Evolutionary conservation across 169 alveolate genomes (phyloP).

Genomic region (Amoebophrya sp.): DNA sequence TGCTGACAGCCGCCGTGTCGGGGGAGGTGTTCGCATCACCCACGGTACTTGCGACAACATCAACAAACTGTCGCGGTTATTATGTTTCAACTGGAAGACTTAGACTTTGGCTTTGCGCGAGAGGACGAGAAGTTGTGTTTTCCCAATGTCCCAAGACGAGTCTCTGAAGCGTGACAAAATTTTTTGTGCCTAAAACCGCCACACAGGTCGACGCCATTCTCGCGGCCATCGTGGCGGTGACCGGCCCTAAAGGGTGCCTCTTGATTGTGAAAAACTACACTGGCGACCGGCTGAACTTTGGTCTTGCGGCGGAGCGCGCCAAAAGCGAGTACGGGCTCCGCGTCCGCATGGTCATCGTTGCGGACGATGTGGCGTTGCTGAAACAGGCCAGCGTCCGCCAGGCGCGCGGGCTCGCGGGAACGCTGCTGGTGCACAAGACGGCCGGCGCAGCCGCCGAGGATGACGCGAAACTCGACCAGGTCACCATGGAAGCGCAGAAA

Average conservation of each 20-base stretch:
- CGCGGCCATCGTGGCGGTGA: constrained; percentile 31
- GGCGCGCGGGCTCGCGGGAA: constrained; percentile 55
- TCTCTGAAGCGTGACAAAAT: too few relatives aligned
- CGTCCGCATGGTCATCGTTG: constrained; percentile 57
- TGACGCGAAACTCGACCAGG: constrained; percentile 29
- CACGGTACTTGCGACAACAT: too few relatives aligned
- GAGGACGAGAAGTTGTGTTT: too few relatives aligned
- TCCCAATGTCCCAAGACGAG: too few relatives aligned
- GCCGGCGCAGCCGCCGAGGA: constrained; percentile 54
- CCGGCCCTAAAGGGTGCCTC: constrained; percentile 51
- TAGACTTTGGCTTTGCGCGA: too few relatives aligned
- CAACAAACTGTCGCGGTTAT: constrained; percentile 37
- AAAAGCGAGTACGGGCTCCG: constrained; percentile 44
- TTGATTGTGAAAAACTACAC: constrained; percentile 59
- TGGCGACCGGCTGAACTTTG: constrained; percentile 63
- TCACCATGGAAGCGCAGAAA: not conserved
- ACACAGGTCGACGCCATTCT: constrained; percentile 45
- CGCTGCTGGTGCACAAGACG: constrained; percentile 56
- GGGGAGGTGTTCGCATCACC: constrained; percentile 64
- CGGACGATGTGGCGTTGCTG: constrained; percentile 54
- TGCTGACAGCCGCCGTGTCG: constrained; percentile 60
- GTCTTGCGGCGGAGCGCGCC: constrained; percentile 57
- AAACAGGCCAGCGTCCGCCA: constrained; percentile 26
- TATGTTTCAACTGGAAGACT: too few relatives aligned
- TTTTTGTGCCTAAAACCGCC: too few relatives aligned